These are phyloP conservation scores for Corynascus novoguineensis DNA, from an alignment of 495 filamentous ascomycete genomes.

Conservation along the genomic window DNA sequence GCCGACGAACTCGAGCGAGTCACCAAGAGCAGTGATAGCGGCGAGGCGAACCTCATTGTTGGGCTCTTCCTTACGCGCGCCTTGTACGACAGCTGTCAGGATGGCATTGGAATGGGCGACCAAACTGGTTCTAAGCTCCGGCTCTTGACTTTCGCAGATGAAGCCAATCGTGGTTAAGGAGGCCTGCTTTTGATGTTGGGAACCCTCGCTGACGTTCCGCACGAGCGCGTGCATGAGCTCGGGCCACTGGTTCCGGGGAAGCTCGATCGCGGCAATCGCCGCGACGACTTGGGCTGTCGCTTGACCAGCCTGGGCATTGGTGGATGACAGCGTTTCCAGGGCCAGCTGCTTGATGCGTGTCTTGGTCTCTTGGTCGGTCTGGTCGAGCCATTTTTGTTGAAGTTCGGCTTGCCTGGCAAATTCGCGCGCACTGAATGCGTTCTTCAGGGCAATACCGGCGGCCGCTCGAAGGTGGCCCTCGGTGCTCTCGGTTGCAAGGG, in stretches of 20 bases:
- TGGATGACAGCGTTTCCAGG: constrained; percentile 72
- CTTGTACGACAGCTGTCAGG: constrained; percentile 93
- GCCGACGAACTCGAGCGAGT: constrained; percentile 95
- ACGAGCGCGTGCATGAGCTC: constrained; percentile 86
- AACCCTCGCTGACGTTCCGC: constrained; percentile 81
- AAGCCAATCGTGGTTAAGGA: constrained; percentile 93
- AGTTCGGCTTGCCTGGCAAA: constrained; percentile 75
- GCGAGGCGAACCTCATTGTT: constrained; percentile 85
- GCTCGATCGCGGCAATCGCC: constrained; percentile 88
- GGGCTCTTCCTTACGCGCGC: constrained; percentile 89
- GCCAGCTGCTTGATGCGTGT: constrained; percentile 79
- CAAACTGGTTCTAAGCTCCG: constrained; percentile 75
- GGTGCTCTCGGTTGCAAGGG: constrained; percentile 85
- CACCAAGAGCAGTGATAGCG: constrained; percentile 87
- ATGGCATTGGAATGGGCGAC: constrained; percentile 91
- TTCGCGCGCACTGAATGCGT: constrained; percentile 91
- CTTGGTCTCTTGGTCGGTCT: constrained; percentile 74
- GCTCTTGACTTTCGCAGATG: constrained; percentile 92
- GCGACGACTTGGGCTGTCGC: constrained; percentile 87
- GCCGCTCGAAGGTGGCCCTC: constrained; percentile 80
- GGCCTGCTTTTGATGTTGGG: constrained; percentile 82
- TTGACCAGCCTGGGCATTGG: constrained; percentile 72
- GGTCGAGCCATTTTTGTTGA: constrained; percentile 83
- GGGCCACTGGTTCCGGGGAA: constrained; percentile 91
- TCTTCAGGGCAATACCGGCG: constrained; percentile 94